Evolutionary conservation across 345 rosid species (phyloP), one percentile per base, ranked within the genome.

Genomic region (Toxicodendron radicans): DNA sequence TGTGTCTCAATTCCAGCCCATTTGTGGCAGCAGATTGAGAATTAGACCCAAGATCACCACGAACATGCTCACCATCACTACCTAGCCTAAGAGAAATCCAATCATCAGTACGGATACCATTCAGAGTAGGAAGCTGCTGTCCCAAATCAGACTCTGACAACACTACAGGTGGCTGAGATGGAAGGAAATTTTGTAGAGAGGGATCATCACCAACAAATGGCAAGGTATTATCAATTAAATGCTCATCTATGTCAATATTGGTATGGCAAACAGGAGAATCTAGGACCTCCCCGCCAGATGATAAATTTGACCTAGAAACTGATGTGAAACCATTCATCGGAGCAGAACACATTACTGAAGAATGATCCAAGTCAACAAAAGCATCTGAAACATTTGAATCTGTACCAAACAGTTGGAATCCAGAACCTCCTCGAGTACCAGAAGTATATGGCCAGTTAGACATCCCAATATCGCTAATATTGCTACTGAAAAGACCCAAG

Each of bases 61-160:
- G 27, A 49, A 24, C 23, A 64, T 18, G 65, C 5, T 23, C 67
- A 27, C 30, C 57, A 10, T 49, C 27, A 52, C 73, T 54, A 56
- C 83, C 66, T 23, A 80, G 70, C 66, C 82, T 73, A 53, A 78
- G 83, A 51, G 83, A 75, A 64, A 83, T 59, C 86, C 86, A 79
- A 72, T 80, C 79, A 20, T 59, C 81, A 58, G 70, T 32, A 20
- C 12, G 72, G 64, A 58, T 20, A 51, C 66, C 66, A 73, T 64
- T 53, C 10, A 76, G 66, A 49, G 57, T 70, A 70, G 63, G 57
- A 73, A 45, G 58, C 20, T 32, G 68, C 45, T 16, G 27, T 59
- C 64, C 75, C 59, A 68, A 1, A 43, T 64, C 73, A 32, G 79
- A 27, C 60, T 68, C 67, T 23, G 48, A 30, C 23, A 46, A 49